Evolutionary conservation across 148 eudicot genomes (phyloP).

Genomic region (Chenopodium suecicum): DNA sequence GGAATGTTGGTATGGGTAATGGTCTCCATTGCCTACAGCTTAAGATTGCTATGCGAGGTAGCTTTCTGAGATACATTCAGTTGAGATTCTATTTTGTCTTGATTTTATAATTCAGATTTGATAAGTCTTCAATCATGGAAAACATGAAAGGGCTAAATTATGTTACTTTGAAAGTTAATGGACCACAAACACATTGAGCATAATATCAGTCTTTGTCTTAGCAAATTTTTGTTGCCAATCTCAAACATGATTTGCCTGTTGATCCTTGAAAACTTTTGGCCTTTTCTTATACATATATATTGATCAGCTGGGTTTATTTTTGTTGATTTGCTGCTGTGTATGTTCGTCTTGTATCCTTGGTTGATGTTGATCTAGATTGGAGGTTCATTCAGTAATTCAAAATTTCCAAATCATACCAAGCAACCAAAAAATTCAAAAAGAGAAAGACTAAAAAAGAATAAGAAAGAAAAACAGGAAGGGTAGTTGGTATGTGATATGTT

Average conservation of each 20-base stretch:
- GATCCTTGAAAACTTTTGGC: neutral
- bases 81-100: neutral
- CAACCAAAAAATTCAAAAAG: no score
- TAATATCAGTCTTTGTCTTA: neutral
- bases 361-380: no score
- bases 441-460: no score
- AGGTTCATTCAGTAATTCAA: no score
- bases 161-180: neutral
- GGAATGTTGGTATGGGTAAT: slow-evolving; percentile 93
- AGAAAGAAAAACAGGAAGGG: no score
- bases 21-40: slow-evolving; percentile 85
- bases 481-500: no score
- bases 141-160: neutral
- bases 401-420: no score
- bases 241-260: neutral
- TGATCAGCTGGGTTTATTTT: no score
- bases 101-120: neutral
- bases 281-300: neutral
- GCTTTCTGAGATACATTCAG: slow-evolving; percentile 13
- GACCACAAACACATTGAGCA: neutral
- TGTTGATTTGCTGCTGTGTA: no score
- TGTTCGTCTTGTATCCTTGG: no score
- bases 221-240: neutral
- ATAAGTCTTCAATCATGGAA: neutral
- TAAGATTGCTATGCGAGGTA: slow-evolving; percentile 97